Conservation (phyloP, 495 filamentous ascomycete genomes). For the Tuber melanosporum region DNA sequence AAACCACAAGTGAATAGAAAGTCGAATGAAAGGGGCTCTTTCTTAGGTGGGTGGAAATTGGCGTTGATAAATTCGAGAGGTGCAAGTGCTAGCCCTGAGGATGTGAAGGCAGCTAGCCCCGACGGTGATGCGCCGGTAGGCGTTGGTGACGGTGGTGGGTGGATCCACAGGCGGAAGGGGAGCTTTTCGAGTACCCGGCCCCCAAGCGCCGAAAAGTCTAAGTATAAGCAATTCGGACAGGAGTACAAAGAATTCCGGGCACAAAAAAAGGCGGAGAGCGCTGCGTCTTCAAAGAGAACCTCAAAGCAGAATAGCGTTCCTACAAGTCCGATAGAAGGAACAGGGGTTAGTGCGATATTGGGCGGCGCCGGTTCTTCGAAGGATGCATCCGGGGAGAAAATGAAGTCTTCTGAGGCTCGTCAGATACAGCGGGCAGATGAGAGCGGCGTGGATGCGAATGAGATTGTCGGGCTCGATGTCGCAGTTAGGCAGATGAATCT, state of each 20-base stretch:
- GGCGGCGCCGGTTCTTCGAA: conserved; percentile 13
- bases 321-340: conserved; percentile 27
- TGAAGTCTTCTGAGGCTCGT: conserved; percentile 18
- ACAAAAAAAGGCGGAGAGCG: conserved; percentile 23
- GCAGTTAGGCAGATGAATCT: conserved; percentile 39
- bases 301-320: conserved; percentile 15
- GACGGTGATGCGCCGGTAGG: conserved; percentile 31
- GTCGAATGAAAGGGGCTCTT: conserved; percentile 30
- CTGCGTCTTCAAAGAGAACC: conserved; percentile 9
- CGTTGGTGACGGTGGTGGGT: conserved; percentile 39
- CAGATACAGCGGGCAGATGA: conserved; percentile 7
- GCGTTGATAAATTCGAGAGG: conserved; percentile 33
- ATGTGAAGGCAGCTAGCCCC: conserved; percentile 11
- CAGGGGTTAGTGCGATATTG: conserved; percentile 31
- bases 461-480: conserved; percentile 36
- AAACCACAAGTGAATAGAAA: conserved; percentile 22
- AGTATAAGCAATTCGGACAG: conserved; percentile 33
- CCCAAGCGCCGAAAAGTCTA: conserved; percentile 34
- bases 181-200: conserved; percentile 40
- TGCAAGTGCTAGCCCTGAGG: conserved; percentile 3
- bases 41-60: conserved; percentile 39
- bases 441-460: conserved; percentile 12
- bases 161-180: conserved; percentile 37
- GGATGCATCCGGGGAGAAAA: conserved; percentile 23
- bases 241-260: conserved; percentile 39